Evolutionary conservation across 257 asterid species (phyloP).

Genomic region (Phtheirospermum japonicum): DNA sequence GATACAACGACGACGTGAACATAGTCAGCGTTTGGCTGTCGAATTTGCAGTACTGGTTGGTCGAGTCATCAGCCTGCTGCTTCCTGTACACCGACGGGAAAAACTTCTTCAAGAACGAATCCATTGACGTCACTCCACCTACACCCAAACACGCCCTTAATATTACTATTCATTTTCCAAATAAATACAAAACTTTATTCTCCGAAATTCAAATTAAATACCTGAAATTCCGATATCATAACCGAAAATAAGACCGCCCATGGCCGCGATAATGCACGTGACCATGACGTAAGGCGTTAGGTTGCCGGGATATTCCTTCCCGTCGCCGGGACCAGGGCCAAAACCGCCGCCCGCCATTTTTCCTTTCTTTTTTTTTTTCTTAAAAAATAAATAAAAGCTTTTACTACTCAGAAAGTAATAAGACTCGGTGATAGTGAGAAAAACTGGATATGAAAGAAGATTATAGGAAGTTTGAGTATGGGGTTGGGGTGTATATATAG

Average conservation of each 20-base stretch:
- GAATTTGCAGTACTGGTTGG: conserved; percentile 79
- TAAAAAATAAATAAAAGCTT: background rate
- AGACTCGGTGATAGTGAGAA: background rate
- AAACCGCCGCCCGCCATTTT: conserved; percentile 79
- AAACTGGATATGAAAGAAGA: background rate
- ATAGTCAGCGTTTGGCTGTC: conserved; percentile 67
- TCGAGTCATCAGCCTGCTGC: conserved; percentile 39
- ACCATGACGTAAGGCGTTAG: conserved; percentile 62
- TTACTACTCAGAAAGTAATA: no score
- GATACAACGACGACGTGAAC: conserved; percentile 80
- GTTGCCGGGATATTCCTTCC: conserved; percentile 69
- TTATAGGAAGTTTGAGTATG: background rate
- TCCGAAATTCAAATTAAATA: conserved; percentile 10
- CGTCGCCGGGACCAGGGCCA: conserved; percentile 45
- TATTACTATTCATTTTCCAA: background rate
- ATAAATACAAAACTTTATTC: background rate
- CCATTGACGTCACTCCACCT: conserved; percentile 96
- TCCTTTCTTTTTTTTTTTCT: background rate
- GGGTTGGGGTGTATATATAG: conserved; percentile 41
- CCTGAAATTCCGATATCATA: conserved; percentile 93
- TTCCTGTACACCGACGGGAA: conserved; percentile 61
- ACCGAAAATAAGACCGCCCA: conserved; percentile 90
- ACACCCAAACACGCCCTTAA: conserved; percentile 18
- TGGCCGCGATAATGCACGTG: conserved; percentile 85
- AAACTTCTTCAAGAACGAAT: conserved; percentile 58